Conservation (phyloP, 2,329 filamentous ascomycete species). For the Leptographium flavum region DNA sequence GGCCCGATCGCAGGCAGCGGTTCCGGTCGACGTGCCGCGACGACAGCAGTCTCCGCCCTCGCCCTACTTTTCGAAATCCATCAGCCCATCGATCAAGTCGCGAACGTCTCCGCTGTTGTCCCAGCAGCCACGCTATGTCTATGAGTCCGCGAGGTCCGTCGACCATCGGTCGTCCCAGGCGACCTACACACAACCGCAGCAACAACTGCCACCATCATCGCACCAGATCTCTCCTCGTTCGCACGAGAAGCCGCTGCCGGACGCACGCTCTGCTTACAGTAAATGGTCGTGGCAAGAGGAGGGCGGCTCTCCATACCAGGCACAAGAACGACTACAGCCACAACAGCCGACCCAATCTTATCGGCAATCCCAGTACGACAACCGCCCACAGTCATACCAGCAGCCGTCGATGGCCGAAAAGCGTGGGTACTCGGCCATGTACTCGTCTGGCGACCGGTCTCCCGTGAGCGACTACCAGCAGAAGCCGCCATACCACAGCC, state of each 20-base stretch:
- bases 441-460: background rate
- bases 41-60: constrained; percentile 22
- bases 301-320: background rate
- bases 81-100: background rate
- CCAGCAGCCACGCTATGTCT: constrained; percentile 19
- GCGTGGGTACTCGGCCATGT: background rate
- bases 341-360: background rate
- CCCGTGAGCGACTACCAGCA: background rate
- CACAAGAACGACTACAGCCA: background rate
- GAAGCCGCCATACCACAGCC: background rate
- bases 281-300: constrained; percentile 4
- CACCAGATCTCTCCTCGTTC: constrained; percentile 1
- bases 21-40: constrained; percentile 6
- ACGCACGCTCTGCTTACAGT: constrained; percentile 2
- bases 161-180: constrained; percentile 6
- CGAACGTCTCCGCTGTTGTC: background rate
- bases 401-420: background rate
- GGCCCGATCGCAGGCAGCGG: constrained; percentile 22
- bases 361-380: background rate
- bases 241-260: constrained; percentile 1
- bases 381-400: background rate
- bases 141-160: constrained; percentile 11
- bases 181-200: background rate
- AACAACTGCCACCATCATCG: constrained; percentile 1
- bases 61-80: constrained; percentile 25